Evolutionary conservation across 345 rosid species (phyloP), one percentile per base, ranked within the genome.

Genomic region (Pistacia vera): DNA sequence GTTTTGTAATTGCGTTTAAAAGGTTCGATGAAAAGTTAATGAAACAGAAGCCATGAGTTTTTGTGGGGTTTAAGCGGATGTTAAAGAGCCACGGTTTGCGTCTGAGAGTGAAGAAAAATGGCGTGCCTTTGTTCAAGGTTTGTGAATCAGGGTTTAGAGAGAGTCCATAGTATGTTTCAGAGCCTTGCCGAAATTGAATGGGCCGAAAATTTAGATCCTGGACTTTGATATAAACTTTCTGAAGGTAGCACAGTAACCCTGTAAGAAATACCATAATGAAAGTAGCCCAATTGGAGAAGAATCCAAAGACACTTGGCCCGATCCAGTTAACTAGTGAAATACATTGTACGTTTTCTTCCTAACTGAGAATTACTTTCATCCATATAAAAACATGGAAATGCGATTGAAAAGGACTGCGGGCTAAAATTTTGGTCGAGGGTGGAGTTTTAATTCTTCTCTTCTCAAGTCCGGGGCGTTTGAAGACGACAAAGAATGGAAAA

Each of bases 41-140:
- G 63, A 64, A 52, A 74, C 36, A 14, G 52, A 63, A 74, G 61
- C 54, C 77, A 54, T 63, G 51, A 13, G 38, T 0, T 22, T 25
- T 28, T 38, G 8, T 2, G 36, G 12, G 7, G 51, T 30, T n/a
- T 11, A 5, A 74, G 85, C 75, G 80, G 81, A 62, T 33, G 75
- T 16, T 60, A 70, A 76, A 74, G 77, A 84, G 83, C 85, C 90
- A 84, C 88, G 82, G 78, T 74, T 75, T 25, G 51, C 63, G 49
- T 38, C 20, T 16, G 67, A 74, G 71, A 28, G 63, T 9, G 8
- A 28, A 41, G 1, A 41, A 8, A 41, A 41, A 41, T 41, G 46
- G 46, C 46, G 0, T 5, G 46, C 9, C 46, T 41, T 7, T 41
- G 46, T 30, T 41, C 10, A 7, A 41, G 46, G 46, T 11, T 12